phyloP scores from a whole-genome alignment of 192 early-diverging fungal genomes.

The Podila epicladia region DNA sequence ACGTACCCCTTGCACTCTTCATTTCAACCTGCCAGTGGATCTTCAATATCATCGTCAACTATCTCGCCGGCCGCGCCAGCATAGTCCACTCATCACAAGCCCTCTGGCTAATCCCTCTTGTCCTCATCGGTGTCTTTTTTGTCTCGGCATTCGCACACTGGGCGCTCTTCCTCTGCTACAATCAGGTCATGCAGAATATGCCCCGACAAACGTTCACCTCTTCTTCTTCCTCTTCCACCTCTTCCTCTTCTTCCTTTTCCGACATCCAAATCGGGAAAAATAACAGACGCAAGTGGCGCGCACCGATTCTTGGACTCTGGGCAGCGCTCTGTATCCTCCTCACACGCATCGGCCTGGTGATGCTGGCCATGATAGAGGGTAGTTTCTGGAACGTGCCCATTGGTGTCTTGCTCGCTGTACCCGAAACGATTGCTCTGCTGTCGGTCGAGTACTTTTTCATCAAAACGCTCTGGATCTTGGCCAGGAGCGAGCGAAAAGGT shows the following conservation, averaged over 20 bases:
- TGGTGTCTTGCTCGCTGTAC: conserved; percentile 37
- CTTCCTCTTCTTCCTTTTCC: neutral
- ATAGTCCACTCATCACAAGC: conserved; percentile 38
- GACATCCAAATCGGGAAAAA: neutral
- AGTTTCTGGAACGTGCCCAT: conserved; percentile 35
- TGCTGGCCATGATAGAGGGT: conserved; percentile 21
- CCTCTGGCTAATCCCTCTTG: conserved; percentile 42
- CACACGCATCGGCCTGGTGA: conserved; percentile 20
- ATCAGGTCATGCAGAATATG: conserved; percentile 37
- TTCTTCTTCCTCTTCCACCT: no score
- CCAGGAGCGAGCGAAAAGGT: neutral
- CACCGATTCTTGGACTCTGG: conserved; percentile 40
- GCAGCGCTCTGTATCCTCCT: conserved; percentile 24
- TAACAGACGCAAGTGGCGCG: conserved; percentile 24
- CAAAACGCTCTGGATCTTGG: conserved; percentile 34
- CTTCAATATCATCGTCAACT: conserved; percentile 43
- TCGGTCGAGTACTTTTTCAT: conserved; percentile 35
- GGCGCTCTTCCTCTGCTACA: conserved; percentile 45
- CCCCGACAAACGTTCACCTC: conserved; percentile 4
- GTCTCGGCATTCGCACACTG: conserved; percentile 41
- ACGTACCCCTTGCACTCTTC: conserved; percentile 45
- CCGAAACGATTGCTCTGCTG: conserved; percentile 36
- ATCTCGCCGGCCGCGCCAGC: conserved; percentile 26
- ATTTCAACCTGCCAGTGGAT: conserved; percentile 52
- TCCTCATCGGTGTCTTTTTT: conserved; percentile 47